Conservation (phyloP, 1,284 basidiomycete species). For the Irpex sp. region DNA sequence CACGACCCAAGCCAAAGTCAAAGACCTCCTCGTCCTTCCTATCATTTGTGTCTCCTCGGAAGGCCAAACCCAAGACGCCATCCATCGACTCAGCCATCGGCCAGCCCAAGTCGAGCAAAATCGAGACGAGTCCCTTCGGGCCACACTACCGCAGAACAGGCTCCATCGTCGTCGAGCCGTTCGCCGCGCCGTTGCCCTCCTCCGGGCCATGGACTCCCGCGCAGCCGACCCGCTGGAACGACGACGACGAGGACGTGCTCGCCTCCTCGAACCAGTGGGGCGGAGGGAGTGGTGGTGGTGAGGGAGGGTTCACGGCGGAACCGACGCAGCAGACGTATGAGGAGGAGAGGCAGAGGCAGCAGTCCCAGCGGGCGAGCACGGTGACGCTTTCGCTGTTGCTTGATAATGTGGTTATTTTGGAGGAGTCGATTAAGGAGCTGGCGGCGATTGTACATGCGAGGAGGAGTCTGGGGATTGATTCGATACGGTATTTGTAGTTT, state of each 20-base stretch:
- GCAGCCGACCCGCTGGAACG: slow-evolving; percentile 43
- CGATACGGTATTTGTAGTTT: slow-evolving; percentile 63
- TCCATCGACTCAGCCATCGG: slow-evolving; percentile 27
- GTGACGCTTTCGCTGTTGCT: slow-evolving; percentile 82
- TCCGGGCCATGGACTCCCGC: slow-evolving; percentile 62
- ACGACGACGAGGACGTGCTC: slow-evolving; percentile 68
- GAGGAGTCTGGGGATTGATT: slow-evolving; percentile 84
- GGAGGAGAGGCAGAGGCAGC: slow-evolving; percentile 31
- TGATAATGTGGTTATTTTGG: slow-evolving; percentile 94
- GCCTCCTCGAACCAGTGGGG: slow-evolving; percentile 52
- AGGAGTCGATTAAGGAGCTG: slow-evolving; percentile 95
- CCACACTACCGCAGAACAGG: slow-evolving; percentile 82
- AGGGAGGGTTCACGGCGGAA: slow-evolving; percentile 23
- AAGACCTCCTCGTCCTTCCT: slow-evolving; percentile 57
- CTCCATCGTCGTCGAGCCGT: slow-evolving; percentile 70
- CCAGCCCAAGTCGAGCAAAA: slow-evolving; percentile 34
- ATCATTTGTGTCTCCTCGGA: slow-evolving; percentile 78
- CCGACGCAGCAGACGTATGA: slow-evolving; percentile 29
- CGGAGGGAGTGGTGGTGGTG: slow-evolving; percentile 10
- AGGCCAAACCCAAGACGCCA: slow-evolving; percentile 38
- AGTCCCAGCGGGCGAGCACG: slow-evolving; percentile 26
- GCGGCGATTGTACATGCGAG: slow-evolving; percentile 85
- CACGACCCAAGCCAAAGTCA: slow-evolving; percentile 52
- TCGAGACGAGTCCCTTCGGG: slow-evolving; percentile 78
- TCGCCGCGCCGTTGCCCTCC: slow-evolving; percentile 56